Conservation (phyloP, 108 stramenopile species). For the Nitzschia putrida region DNA sequence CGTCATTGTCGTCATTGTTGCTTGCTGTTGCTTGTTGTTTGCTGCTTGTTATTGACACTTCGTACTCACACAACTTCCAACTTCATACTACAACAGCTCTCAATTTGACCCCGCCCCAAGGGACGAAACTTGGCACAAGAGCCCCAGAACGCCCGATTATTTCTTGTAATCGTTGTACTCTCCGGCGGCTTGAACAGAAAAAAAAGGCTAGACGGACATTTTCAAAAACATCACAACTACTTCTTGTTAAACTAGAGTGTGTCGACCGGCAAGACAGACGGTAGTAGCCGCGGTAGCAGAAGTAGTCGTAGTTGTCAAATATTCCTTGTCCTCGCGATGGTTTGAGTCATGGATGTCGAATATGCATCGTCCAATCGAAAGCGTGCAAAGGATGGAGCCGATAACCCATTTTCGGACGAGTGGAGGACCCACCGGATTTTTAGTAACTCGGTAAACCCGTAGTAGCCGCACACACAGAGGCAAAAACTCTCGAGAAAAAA, state of each 20-base stretch:
- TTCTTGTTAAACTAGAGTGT: neutral
- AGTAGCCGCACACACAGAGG: neutral
- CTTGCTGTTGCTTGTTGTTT: neutral
- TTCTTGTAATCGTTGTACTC: slow-evolving; percentile 72
- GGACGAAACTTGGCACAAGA: slow-evolving; percentile 90
- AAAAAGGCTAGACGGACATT: slow-evolving; percentile 4
- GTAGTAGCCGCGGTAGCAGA: too few species aligned
- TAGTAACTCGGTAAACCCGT: slow-evolving; percentile 3
- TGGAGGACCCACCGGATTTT: neutral
- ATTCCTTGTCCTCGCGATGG: neutral
- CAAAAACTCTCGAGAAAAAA: too few species aligned
- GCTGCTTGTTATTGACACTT: neutral
- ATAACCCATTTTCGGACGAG: too few species aligned
- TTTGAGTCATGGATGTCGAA: neutral
- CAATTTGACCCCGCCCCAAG: slow-evolving; percentile 97
- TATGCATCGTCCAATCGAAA: too few species aligned
- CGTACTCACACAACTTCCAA: neutral
- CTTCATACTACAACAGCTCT: slow-evolving; percentile 38
- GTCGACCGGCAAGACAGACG: neutral
- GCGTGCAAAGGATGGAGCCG: too few species aligned
- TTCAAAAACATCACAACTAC: neutral
- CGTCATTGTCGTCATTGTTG: neutral
- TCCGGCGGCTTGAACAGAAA: neutral
- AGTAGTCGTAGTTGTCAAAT: too few species aligned
- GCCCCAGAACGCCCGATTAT: slow-evolving; percentile 94